Conservation (phyloP, 2,329 filamentous ascomycete genomes). For the Plectosphaerella plurivora region DNA sequence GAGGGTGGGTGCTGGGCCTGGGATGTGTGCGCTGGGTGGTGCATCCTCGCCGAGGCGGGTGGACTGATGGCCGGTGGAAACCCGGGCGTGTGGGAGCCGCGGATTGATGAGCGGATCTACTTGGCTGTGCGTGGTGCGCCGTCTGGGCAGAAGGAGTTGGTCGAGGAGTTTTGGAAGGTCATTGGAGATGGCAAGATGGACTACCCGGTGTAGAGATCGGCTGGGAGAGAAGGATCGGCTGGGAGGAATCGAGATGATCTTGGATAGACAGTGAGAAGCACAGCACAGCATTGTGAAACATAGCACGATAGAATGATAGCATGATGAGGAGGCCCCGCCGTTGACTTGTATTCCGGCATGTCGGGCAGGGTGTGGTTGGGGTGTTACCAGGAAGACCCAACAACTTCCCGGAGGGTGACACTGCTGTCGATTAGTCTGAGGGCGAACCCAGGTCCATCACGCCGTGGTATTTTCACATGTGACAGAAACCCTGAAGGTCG, state of each 20-base stretch:
- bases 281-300: too few relatives aligned
- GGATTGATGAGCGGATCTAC: conserved; percentile 56
- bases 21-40: conserved; percentile 82
- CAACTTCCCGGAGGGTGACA: too few relatives aligned
- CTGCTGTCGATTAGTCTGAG: too few relatives aligned
- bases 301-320: too few relatives aligned
- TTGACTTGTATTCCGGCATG: too few relatives aligned
- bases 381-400: too few relatives aligned
- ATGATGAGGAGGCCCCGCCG: neutral
- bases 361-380: too few relatives aligned
- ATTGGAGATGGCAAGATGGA: conserved; percentile 51
- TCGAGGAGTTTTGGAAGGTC: conserved; percentile 61
- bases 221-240: too few relatives aligned
- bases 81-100: conserved; percentile 64
- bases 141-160: conserved; percentile 54
- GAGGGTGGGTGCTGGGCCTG: conserved; percentile 82
- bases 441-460: too few relatives aligned
- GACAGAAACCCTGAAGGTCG: too few relatives aligned
- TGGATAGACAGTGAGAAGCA: neutral
- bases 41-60: conserved; percentile 69
- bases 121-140: conserved; percentile 58
- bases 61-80: conserved; percentile 70
- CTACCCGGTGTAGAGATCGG: conserved; percentile 23
- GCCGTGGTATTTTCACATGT: too few relatives aligned
- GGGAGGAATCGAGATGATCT: neutral